Conservation (phyloP, 345 rosid genomes). For the Leavenworthia alabamica region DNA sequence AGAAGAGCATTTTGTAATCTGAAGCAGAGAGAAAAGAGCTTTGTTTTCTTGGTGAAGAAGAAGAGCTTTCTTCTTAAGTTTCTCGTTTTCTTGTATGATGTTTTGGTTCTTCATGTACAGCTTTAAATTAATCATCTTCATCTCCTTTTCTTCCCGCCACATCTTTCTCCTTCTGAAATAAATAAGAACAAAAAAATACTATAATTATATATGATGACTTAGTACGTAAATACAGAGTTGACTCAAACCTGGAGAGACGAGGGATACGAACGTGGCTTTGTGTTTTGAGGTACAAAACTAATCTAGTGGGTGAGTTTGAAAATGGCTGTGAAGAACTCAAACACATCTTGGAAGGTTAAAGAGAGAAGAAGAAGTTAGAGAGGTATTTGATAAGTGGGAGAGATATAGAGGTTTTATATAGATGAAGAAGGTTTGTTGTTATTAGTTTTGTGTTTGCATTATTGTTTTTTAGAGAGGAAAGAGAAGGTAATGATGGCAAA, state of each 20-base stretch:
- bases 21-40: slow-evolving; percentile 47
- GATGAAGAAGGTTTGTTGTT: slow-evolving; percentile 25
- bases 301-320: slow-evolving; percentile 20
- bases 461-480: too few species aligned
- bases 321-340: slow-evolving; percentile 28
- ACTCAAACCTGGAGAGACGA: slow-evolving; percentile 13
- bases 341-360: slow-evolving; percentile 26
- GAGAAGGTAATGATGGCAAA: slow-evolving; percentile 56
- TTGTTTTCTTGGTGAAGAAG: slow-evolving; percentile 72
- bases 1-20: slow-evolving; percentile 17
- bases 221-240: background rate
- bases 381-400: background rate
- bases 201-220: background rate
- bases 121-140: slow-evolving; percentile 53
- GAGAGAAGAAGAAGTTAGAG: slow-evolving; percentile 7
- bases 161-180: slow-evolving; percentile 23
- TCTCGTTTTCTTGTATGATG: slow-evolving; percentile 64
- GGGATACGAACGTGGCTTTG: background rate
- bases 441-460: too few species aligned
- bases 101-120: slow-evolving; percentile 61
- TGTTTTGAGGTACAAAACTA: slow-evolving; percentile 18
- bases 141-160: slow-evolving; percentile 31
- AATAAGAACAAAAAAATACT: background rate
- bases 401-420: slow-evolving; percentile 18
- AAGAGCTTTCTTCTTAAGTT: slow-evolving; percentile 52